Evolutionary conservation across 495 filamentous ascomycete species (phyloP), one percentile per base, ranked within the genome.

Genomic region (Hypoxylon fuscum): DNA sequence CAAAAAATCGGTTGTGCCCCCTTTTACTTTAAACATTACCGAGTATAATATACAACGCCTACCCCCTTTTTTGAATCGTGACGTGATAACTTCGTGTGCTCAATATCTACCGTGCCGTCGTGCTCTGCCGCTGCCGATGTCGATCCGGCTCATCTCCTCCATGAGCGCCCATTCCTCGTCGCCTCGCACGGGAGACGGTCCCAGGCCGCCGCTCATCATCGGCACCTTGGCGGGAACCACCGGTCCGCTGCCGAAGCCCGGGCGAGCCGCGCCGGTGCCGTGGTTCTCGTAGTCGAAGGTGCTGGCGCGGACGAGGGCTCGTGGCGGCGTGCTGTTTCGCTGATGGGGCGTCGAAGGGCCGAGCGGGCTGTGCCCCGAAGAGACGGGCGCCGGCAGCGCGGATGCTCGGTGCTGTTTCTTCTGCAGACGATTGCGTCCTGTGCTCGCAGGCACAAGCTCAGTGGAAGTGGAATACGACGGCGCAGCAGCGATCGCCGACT

Each of bases 201-300:
- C 76, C 66, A 64, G 66, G 18, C 75, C 79, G 3, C 78, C 79
- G 45, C 77, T 78, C 77, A 79, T 81, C 41, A 70, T 70, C 21
- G 92, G 89, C 4, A 93, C 79, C 72, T 96, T 95, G 6, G 85
- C 86, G 0, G 91, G 91, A 34, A 93, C 84, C 0, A 90, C 87
- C 10, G 90, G 90, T 3, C 79, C 81, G 21, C 61, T 59, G 5
- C 55, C 60, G 23, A 66, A 71, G 35, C 45, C 69, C 9, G 21
- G 25, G 29, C 68, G 40, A 58, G 51, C 34, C 10, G 45, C 63
- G 43, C 38, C 69, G 15, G 60, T 72, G 8, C 70, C 65, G 49
- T 77, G 72, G 38, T 81, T 82, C 38, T 82, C 80, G 17, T 74
- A 77, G 32, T 82, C 78, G 21, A 75, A 82, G 2, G 76, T 79